A percentile compares a stretch with the other conserved stretches of the same genome.
Conservation (phyloP, 106 monocot species). For the Dioscorea alata region DNA sequence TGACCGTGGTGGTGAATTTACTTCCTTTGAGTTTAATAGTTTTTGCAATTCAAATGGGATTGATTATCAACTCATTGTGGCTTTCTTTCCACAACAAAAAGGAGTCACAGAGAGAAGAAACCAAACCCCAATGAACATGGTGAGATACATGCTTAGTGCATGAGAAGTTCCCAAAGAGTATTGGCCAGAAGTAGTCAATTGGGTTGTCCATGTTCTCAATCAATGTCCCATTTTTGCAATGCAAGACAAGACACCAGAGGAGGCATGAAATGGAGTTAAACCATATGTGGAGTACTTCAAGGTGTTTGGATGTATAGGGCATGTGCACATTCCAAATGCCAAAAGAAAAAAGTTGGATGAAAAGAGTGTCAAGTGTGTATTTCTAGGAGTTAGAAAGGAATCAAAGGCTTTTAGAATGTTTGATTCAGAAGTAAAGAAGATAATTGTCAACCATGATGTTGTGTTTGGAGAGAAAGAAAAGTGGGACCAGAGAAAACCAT, state of each 20-base stretch:
- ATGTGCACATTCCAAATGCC: not conserved
- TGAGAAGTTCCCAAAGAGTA: not conserved
- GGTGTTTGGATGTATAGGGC: not conserved
- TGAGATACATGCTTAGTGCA: not conserved
- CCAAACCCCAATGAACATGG: not conserved
- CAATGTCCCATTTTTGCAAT: not conserved
- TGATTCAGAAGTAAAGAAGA: not conserved
- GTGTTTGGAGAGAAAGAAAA: too few relatives aligned
- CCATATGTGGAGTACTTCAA: not conserved
- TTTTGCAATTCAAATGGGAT: not conserved
- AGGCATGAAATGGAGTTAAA: not conserved
- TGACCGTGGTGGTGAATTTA: not conserved
- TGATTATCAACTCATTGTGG: not conserved
- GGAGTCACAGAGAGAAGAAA: not conserved
- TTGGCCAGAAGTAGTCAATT: not conserved
- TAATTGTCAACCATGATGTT: not conserved
- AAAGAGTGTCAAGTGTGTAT: not conserved
- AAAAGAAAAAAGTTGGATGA: slow-evolving; percentile 1
- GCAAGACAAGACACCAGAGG: not conserved
- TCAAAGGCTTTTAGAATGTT: not conserved
- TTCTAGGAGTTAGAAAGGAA: not conserved
- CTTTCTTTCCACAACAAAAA: not conserved
- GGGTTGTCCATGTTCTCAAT: not conserved
- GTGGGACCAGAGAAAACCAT: too few relatives aligned
- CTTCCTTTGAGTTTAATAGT: not conserved